Conservation (phyloP, 306 rosid species). For the Ormosia semicastrata region DNA sequence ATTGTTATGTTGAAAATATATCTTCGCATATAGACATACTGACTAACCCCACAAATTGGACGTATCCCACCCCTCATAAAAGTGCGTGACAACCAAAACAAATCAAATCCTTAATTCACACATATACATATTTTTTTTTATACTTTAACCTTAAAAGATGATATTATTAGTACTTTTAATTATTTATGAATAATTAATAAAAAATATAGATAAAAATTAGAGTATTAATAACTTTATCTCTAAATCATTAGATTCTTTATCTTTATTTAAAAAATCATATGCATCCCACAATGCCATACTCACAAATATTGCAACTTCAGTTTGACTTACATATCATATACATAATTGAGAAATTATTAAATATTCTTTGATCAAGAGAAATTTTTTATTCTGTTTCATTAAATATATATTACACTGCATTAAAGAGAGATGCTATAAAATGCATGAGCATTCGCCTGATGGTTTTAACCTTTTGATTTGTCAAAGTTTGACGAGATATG, state of each 20-base stretch:
- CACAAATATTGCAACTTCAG: background rate
- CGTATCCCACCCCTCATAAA: background rate
- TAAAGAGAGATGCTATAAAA: too few relatives aligned
- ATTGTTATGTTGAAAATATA: conserved; percentile 23
- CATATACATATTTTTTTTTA: background rate
- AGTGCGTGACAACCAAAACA: background rate
- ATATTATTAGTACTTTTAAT: too few relatives aligned
- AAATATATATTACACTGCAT: too few relatives aligned
- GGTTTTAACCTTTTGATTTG: too few relatives aligned
- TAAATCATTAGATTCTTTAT: background rate
- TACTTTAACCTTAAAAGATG: background rate
- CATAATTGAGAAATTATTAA: too few relatives aligned
- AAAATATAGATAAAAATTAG: too few relatives aligned
- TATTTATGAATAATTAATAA: too few relatives aligned
- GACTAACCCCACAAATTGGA: conserved; percentile 1
- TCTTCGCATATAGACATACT: background rate
- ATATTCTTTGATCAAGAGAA: too few relatives aligned
- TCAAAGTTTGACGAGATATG: too few relatives aligned
- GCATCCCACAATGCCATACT: background rate
- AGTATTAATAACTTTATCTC: too few relatives aligned
- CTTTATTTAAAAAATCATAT: background rate
- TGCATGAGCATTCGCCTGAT: too few relatives aligned
- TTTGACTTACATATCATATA: background rate
- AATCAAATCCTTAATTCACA: background rate
- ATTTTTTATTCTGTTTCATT: too few relatives aligned